Base-by-base conservation (phyloP, 2,329 filamentous ascomycete genomes). In the Aspergillus sp. region DNA sequence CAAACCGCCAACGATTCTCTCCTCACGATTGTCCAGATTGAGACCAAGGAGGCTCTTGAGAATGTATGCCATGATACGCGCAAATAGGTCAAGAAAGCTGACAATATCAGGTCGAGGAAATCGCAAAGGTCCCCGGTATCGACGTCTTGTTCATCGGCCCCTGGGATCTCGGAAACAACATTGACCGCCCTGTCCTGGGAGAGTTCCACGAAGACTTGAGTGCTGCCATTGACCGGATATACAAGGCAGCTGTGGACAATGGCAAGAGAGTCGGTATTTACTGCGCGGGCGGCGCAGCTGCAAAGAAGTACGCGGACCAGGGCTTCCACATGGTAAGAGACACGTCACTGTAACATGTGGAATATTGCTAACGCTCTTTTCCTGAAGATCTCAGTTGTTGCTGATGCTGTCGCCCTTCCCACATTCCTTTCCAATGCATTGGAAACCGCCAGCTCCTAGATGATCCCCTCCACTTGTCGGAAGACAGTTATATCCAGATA, bases 121-220 rank as follows among this genome's bases (percentile, higher is more conserved):
- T 80, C 47, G 77, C 77, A 9, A 70, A 72, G 7, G 67, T 79
- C 3, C 70, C 72, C 2, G 77, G 77, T 2, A 71, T 80, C 6
- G 76, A 80, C 49, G 73, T 76, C 20, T 61, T 80, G 4, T 69
- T 80, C 22, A 71, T 80, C 45, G 77, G 78, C 0, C 78, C 77
- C 2, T 79, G 75, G 61, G 78, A 80, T 62, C 64, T 80, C 1
- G 78, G 79, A 19, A 81, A 80, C 56, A 79, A 77, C 45, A 79
- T 81, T 44, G 78, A 77, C 3, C 69, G 75, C 46, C 76, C 77
- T 0, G 75, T 80, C 12, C 50, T 76, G 2, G 68, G 68, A 5
- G 66, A 62, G 3, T 76, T 79, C 63, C 70, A 74, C 41, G 68
- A 70, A 2, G 74, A 80, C 51, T 58, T 81, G 42, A 71, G 74